Percentiles rank a stretch among this genome's conserved stretches.
Evolutionary conservation across 495 filamentous ascomycete species (phyloP).

Genomic region (Penicillium flavigenum): DNA sequence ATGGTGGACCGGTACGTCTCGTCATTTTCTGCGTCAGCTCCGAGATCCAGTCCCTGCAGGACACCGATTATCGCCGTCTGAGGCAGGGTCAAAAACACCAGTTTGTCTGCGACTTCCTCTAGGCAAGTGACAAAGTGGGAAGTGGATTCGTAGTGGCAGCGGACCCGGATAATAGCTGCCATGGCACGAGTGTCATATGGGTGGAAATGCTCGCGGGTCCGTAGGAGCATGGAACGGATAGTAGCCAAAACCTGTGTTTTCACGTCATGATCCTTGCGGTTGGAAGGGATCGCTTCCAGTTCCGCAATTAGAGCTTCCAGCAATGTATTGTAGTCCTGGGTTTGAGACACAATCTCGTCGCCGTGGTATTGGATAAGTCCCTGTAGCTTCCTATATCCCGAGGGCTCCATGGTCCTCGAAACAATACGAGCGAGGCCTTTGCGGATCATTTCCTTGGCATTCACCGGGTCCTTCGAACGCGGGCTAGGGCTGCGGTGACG

Average conservation of each 20-base stretch:
- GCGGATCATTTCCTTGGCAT: constrained; percentile 59
- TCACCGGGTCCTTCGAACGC: constrained; percentile 46
- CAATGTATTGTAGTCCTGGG: constrained; percentile 67
- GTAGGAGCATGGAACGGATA: constrained; percentile 71
- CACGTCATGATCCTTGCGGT: constrained; percentile 54
- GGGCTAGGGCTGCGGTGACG: constrained; percentile 38
- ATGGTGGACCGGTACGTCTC: constrained; percentile 36
- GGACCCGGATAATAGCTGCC: constrained; percentile 64
- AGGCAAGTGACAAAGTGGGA: constrained; percentile 60
- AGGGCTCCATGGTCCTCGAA: constrained; percentile 71
- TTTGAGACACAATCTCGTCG: constrained; percentile 52
- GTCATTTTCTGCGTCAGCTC: constrained; percentile 31
- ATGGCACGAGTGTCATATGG: constrained; percentile 64
- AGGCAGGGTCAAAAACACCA: constrained; percentile 48
- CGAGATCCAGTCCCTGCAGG: constrained; percentile 33
- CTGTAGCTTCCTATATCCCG: constrained; percentile 86
- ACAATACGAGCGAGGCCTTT: constrained; percentile 76
- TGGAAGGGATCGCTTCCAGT: constrained; percentile 55
- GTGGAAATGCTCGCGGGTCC: constrained; percentile 62
- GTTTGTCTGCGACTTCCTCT: constrained; percentile 56
- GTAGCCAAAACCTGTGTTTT: constrained; percentile 82
- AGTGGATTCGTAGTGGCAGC: constrained; percentile 51
- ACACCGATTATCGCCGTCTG: constrained; percentile 46
- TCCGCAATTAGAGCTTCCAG: constrained; percentile 72
- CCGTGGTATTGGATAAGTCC: constrained; percentile 68